A percentile compares a stretch with the other conserved stretches of the same genome.
Evolutionary conservation across 1,284 basidiomycete genomes (phyloP).

Genomic region (Earliella scabrosa): DNA sequence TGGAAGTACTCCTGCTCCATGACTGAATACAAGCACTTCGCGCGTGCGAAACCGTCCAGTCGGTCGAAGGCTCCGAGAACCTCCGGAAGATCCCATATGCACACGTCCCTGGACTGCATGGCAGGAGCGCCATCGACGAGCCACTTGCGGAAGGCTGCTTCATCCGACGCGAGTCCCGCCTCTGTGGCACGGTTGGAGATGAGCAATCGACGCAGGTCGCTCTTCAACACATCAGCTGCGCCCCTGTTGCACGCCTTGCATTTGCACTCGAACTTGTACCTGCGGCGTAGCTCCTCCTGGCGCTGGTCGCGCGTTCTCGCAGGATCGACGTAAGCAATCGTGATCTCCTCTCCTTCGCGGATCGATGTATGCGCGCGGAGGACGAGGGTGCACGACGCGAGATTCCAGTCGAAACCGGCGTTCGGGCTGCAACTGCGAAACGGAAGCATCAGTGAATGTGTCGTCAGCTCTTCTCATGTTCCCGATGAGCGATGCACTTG

Average conservation of each 20-base stretch:
- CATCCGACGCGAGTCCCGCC: not conserved
- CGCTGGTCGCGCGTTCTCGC: conserved; percentile 33
- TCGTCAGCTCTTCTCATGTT: no score
- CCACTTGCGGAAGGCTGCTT: no score
- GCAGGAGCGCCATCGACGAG: no score
- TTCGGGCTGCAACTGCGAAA: conserved; percentile 47
- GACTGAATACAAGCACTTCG: not conserved
- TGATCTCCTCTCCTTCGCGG: conserved; percentile 44
- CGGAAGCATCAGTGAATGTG: not conserved
- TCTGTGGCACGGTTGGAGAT: not conserved
- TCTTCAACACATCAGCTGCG: not conserved
- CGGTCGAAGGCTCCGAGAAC: no score
- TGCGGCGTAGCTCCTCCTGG: conserved; percentile 29
- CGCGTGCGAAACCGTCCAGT: not conserved
- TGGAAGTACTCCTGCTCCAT: not conserved
- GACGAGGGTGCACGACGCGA: conserved; percentile 37
- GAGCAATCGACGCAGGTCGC: not conserved
- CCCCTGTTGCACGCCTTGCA: conserved; percentile 39
- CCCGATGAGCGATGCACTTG: not conserved
- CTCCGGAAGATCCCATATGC: no score
- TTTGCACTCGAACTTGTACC: conserved; percentile 43
- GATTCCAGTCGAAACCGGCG: conserved; percentile 44
- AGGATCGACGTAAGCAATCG: conserved; percentile 42
- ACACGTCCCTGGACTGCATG: no score
- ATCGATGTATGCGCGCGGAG: conserved; percentile 45